Evolutionary conservation across 805 yeast species (phyloP).

Genomic region (Wickerhamiella qilinensis): DNA sequence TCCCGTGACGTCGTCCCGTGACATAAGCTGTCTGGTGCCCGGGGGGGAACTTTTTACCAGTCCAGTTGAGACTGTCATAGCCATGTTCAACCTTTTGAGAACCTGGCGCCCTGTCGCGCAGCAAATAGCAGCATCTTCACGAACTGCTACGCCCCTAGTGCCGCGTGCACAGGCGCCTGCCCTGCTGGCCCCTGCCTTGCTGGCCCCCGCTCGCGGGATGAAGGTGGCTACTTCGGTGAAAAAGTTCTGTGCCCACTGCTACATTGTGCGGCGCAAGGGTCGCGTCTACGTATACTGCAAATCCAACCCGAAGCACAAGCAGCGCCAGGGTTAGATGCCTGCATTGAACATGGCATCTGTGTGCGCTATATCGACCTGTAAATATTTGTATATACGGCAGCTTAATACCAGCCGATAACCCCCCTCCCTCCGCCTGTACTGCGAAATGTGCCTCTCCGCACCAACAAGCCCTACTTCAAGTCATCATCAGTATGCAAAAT

Average conservation of each 20-base stretch:
- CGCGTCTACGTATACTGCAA: slow-evolving; percentile 87
- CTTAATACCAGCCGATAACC: too few relatives aligned
- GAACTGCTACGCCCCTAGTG: not conserved
- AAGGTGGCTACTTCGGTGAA: slow-evolving; percentile 87
- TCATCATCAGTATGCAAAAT: too few relatives aligned
- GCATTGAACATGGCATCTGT: too few relatives aligned
- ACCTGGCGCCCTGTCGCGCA: not conserved
- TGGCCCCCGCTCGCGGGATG: slow-evolving; percentile 42
- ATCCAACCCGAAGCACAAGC: slow-evolving; percentile 84
- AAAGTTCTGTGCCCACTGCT: slow-evolving; percentile 84
- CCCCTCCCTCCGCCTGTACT: too few relatives aligned
- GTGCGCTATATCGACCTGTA: not conserved
- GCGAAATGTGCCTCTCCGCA: too few relatives aligned
- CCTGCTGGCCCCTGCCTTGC: not conserved
- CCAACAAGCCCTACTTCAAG: too few relatives aligned
- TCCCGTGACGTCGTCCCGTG: too few relatives aligned
- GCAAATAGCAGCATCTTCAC: not conserved
- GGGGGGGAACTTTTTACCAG: too few relatives aligned
- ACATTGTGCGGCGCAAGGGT: slow-evolving; percentile 88
- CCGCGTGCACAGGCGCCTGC: not conserved
- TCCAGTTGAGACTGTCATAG: too few relatives aligned
- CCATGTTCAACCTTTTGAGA: not conserved
- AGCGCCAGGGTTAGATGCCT: slow-evolving; percentile 57
- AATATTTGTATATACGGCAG: too few relatives aligned
- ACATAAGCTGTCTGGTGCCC: too few relatives aligned